A percentile compares a stretch with the other conserved stretches of the same genome.
phyloP scores from a whole-genome alignment of 129 eudicot genomes.

The Pseudognaphalium luteoalbum region DNA sequence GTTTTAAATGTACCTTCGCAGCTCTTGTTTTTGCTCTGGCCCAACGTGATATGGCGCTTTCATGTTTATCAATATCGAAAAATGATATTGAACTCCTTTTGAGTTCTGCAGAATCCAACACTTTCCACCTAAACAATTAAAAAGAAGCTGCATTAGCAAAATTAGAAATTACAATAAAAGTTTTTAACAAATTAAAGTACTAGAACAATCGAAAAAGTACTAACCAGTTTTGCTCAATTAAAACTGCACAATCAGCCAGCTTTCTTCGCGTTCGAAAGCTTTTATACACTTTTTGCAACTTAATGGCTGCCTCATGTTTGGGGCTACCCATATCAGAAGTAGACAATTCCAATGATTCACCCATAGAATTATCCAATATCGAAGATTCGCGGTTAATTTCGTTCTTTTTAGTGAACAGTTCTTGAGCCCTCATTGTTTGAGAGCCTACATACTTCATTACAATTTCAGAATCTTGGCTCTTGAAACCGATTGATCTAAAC shows the following conservation, averaged over 20 bases:
- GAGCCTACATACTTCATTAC: constrained; percentile 37
- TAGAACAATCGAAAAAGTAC: constrained; percentile 2
- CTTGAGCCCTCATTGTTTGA: constrained; percentile 40
- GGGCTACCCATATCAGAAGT: background rate
- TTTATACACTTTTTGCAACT: constrained; percentile 94
- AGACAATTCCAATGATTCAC: background rate
- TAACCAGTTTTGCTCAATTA: constrained; percentile 89
- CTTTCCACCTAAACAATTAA: constrained; percentile 64
- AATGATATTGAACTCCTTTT: constrained; percentile 81
- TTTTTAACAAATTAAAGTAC: constrained; percentile 5
- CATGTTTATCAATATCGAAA: constrained; percentile 78
- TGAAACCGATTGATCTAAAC: constrained; percentile 47
- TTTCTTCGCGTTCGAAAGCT: constrained; percentile 94
- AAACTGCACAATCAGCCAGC: constrained; percentile 95
- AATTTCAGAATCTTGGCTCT: constrained; percentile 37
- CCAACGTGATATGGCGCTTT: constrained; percentile 93
- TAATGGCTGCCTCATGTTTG: constrained; percentile 36
- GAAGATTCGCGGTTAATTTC: background rate
- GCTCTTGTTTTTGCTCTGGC: constrained; percentile 91
- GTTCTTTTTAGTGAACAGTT: constrained; percentile 35
- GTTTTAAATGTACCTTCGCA: constrained; percentile 69
- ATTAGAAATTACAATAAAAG: background rate
- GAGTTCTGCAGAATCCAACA: constrained; percentile 83
- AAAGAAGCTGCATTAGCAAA: constrained; percentile 8
- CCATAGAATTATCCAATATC: background rate